A percentile compares a stretch with the other conserved stretches of the same genome.
Evolutionary conservation across 164 flowering plant genomes (phyloP).

Genomic region (Pachysandra terminalis): DNA sequence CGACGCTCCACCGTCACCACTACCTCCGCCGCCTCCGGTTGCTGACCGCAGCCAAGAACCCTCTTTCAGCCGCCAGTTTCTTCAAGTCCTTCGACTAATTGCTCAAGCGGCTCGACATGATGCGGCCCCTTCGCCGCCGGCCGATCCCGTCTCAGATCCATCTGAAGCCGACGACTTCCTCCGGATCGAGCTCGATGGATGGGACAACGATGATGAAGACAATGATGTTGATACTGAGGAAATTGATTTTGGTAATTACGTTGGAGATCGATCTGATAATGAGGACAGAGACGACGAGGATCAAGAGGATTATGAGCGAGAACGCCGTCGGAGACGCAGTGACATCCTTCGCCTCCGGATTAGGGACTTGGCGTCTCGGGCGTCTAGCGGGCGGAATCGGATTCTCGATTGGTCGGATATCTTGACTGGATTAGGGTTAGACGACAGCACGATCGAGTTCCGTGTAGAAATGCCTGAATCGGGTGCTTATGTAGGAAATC

Average conservation of each 20-base stretch:
- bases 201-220: constrained; percentile 41
- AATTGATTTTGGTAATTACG: constrained; percentile 12
- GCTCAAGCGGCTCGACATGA: constrained; percentile 53
- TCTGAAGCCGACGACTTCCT: constrained; percentile 50
- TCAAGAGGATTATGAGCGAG: constrained; percentile 22
- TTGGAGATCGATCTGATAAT: constrained; percentile 25
- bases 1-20: constrained; percentile 7
- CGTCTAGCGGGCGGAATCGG: constrained; percentile 42
- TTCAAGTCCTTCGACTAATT: constrained; percentile 54
- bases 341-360: constrained; percentile 53
- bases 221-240: constrained; percentile 19
- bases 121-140: constrained; percentile 36
- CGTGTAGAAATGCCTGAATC: constrained; percentile 51
- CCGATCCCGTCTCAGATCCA: constrained; percentile 19
- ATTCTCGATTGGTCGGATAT: constrained; percentile 78
- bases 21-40: constrained; percentile 14
- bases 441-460: constrained; percentile 66
- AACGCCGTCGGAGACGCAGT: constrained; percentile 36
- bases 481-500: constrained; percentile 61
- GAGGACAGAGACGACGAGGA: constrained; percentile 21
- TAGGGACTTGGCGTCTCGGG: constrained; percentile 47
- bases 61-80: constrained; percentile 48
- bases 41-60: constrained; percentile 30
- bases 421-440: constrained; percentile 61
- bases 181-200: constrained; percentile 60